A percentile compares a stretch with the other conserved stretches of the same genome.
phyloP scores from a whole-genome alignment of 139 green algal species.

The Ulvella scutata region DNA sequence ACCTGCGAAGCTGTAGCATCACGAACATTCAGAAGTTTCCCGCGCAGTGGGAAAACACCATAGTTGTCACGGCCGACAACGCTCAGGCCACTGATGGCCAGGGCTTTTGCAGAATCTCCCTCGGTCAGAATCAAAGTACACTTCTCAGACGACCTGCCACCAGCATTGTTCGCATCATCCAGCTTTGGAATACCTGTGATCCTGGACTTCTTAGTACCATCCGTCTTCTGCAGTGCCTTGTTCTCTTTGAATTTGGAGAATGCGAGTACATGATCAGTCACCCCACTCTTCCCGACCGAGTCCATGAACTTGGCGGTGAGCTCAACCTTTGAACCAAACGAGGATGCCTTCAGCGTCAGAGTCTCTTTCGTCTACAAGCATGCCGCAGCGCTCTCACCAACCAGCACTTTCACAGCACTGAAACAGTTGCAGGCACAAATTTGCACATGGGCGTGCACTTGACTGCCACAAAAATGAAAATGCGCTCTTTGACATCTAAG shows the following conservation, averaged over 20 bases:
- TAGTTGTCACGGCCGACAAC: slow-evolving; percentile 91
- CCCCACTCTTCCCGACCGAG: slow-evolving; percentile 60
- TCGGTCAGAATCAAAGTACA: slow-evolving; percentile 99
- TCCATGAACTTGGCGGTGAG: slow-evolving; percentile 78
- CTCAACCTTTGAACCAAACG: slow-evolving; percentile 91
- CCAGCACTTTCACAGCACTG: too few relatives aligned
- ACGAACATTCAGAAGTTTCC: slow-evolving; percentile 98
- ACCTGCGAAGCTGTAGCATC: slow-evolving; percentile 70
- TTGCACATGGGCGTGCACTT: too few relatives aligned
- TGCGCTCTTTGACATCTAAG: too few relatives aligned
- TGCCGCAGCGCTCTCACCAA: neutral
- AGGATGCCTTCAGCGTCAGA: slow-evolving; percentile 63
- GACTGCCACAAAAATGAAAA: too few relatives aligned
- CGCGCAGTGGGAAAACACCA: slow-evolving; percentile 94
- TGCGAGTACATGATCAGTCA: slow-evolving; percentile 77
- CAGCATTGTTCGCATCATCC: slow-evolving; percentile 94
- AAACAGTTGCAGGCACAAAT: too few relatives aligned
- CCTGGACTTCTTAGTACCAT: slow-evolving; percentile 77
- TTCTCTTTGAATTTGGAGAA: slow-evolving; percentile 85
- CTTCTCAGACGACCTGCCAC: slow-evolving; percentile 54
- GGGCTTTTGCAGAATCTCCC: slow-evolving; percentile 92
- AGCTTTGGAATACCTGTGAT: slow-evolving; percentile 87
- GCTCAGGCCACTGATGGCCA: slow-evolving; percentile 84
- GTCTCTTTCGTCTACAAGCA: slow-evolving; percentile 87
- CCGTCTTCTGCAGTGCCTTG: slow-evolving; percentile 94